Base-by-base conservation (phyloP, 2,329 filamentous ascomycete genomes). In the Xylaria sp. region DNA sequence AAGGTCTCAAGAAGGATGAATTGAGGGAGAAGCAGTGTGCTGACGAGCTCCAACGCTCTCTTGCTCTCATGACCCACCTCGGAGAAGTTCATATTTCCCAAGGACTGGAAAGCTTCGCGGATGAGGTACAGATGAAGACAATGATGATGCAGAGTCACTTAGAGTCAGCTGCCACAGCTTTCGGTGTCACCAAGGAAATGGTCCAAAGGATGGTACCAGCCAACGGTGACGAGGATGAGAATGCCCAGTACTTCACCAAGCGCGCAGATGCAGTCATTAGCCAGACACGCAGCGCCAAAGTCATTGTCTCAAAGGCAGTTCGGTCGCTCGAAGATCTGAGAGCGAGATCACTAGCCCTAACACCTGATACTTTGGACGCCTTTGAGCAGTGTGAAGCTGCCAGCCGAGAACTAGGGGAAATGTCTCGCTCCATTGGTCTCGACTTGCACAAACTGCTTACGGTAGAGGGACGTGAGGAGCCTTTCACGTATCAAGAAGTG, bases 21-120 rank as follows among this genome's bases (percentile, higher is more conserved):
- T 83, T 98, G 58, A 94, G 94, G 80, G 92, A 95, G 81, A 89
- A 91, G 78, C 91, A 93, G 75, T 94, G 94, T 76, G 90, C 92
- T 0, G 88, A 89, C 27, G 93, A 97, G 77, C 84, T 98, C 44
- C 91, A 95, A 75, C 89, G 92, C 63, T 95, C 93, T 6, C 92
- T 97, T 73, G 92, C 93, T 62, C 86, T 98, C 63, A 91, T 98
- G 85, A 88, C 88, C n/a, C 94, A 98, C 78, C 86, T 98, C 16
- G 91, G 90, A 10, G 92, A 95, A 76, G 90, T 94, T 25, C 90
- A 97, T 76, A 90, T 97, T 55, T 86, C 89, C 1, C 84, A 86
- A 61, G 90, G 88, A 53, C 82, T 93, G 9, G 88, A 92, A 72
- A 90, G 88, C 76, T 93, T 92, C 78, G 92, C 93, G 0, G 91